These are phyloP conservation scores for Acorus gramineus DNA, from an alignment of 106 monocot genomes.

Conservation along the genomic window DNA sequence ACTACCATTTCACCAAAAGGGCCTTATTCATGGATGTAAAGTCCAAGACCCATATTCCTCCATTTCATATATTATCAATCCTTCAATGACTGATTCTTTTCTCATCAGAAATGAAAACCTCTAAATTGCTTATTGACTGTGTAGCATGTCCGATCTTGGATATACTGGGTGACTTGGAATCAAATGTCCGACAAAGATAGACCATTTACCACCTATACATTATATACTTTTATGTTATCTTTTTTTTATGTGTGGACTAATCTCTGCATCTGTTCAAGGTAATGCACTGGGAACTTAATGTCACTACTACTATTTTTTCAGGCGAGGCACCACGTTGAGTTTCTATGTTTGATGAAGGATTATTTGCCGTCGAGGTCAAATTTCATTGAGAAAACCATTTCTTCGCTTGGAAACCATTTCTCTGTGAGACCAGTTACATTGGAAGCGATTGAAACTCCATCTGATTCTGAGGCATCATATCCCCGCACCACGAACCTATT, in stretches of 20 bases:
- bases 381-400: slow-evolving; percentile 58
- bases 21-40: too few relatives aligned
- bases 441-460: slow-evolving; percentile 8
- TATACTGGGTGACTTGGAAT: too few relatives aligned
- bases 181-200: too few relatives aligned
- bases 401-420: slow-evolving; percentile 45
- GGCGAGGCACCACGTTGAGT: slow-evolving; percentile 65
- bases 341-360: slow-evolving; percentile 81
- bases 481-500: slow-evolving; percentile 34
- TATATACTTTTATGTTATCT: too few relatives aligned
- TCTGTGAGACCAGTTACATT: slow-evolving; percentile 17
- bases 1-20: too few relatives aligned
- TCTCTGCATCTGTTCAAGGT: too few relatives aligned
- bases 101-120: background rate
- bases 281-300: too few relatives aligned
- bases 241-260: too few relatives aligned
- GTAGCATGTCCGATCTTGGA: too few relatives aligned
- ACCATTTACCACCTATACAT: too few relatives aligned
- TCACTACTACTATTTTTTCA: slow-evolving; percentile 10
- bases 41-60: too few relatives aligned
- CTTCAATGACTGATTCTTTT: background rate
- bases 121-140: too few relatives aligned
- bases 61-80: background rate
- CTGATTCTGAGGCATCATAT: background rate
- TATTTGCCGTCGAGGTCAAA: slow-evolving; percentile 47